phyloP scores from a whole-genome alignment of 306 rosid species.

The Prunus mongolica region DNA sequence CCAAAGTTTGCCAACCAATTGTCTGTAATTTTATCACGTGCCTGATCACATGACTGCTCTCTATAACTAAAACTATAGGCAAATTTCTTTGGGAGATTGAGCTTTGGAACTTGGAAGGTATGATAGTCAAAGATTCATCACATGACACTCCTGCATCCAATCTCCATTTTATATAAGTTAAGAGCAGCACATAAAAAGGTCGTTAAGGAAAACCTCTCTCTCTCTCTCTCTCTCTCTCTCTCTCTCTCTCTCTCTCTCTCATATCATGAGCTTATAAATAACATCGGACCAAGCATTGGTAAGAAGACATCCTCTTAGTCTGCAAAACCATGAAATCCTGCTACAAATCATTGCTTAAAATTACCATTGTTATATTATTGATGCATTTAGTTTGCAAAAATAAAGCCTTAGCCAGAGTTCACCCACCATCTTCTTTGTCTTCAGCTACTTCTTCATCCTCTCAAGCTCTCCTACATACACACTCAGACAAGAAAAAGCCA shows the following conservation, averaged over 20 bases:
- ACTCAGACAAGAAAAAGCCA: conserved; percentile 9
- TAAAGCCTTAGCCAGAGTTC: conserved; percentile 43
- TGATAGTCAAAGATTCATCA: conserved; percentile 67
- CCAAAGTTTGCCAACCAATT: conserved; percentile 63
- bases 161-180: conserved; percentile 29
- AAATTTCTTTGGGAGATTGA: conserved; percentile 33
- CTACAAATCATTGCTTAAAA: conserved; percentile 36
- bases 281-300: conserved; percentile 31
- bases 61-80: conserved; percentile 14
- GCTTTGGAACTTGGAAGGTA: conserved; percentile 71
- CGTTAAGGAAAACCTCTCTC: neutral
- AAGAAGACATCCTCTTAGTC: conserved; percentile 44
- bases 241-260: neutral
- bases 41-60: conserved; percentile 49
- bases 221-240: neutral
- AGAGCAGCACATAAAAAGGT: conserved; percentile 11
- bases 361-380: conserved; percentile 39
- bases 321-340: conserved; percentile 55
- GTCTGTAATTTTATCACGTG: conserved; percentile 53
- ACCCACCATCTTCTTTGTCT: conserved; percentile 32
- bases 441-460: conserved; percentile 26
- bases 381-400: conserved; percentile 32
- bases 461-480: conserved; percentile 17
- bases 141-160: conserved; percentile 52
- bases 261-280: conserved; percentile 19